These are phyloP conservation scores for Ceratobasidium sp. DNA, from an alignment of 1,284 basidiomycete species.

Conservation along the genomic window DNA sequence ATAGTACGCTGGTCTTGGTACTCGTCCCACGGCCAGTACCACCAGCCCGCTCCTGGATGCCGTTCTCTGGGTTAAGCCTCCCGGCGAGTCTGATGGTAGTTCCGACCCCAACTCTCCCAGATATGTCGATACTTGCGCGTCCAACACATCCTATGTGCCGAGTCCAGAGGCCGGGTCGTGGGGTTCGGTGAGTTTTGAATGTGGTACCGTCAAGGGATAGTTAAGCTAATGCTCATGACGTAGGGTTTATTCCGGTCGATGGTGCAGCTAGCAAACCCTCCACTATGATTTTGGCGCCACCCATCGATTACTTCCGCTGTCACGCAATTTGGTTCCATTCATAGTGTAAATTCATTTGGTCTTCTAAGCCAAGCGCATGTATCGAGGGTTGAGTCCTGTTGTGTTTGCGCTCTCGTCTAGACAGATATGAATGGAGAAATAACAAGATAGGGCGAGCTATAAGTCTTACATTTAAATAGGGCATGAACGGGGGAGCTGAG, in stretches of 20 bases:
- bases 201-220: background rate
- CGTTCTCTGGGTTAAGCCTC: conserved; percentile 32
- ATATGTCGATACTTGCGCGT: conserved; percentile 11
- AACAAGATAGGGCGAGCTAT: too few relatives aligned
- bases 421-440: too few relatives aligned
- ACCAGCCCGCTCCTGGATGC: conserved; percentile 10
- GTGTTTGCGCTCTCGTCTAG: too few relatives aligned
- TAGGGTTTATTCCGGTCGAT: conserved; percentile 29
- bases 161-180: conserved; percentile 17
- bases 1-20: conserved; percentile 18
- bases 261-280: conserved; percentile 23
- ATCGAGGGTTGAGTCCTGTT: too few relatives aligned
- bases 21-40: conserved; percentile 10
- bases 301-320: background rate
- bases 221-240: background rate
- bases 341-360: background rate
- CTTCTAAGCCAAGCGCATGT: background rate
- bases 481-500: too few relatives aligned
- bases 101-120: conserved; percentile 15
- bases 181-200: conserved; percentile 14
- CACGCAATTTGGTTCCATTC: background rate
- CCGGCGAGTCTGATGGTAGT: conserved; percentile 24
- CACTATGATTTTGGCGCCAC: conserved; percentile 1
- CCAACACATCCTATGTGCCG: conserved; percentile 20
- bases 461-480: too few relatives aligned